Conservation (phyloP, 345 rosid species). For the Eucalyptus sideroxylon region DNA sequence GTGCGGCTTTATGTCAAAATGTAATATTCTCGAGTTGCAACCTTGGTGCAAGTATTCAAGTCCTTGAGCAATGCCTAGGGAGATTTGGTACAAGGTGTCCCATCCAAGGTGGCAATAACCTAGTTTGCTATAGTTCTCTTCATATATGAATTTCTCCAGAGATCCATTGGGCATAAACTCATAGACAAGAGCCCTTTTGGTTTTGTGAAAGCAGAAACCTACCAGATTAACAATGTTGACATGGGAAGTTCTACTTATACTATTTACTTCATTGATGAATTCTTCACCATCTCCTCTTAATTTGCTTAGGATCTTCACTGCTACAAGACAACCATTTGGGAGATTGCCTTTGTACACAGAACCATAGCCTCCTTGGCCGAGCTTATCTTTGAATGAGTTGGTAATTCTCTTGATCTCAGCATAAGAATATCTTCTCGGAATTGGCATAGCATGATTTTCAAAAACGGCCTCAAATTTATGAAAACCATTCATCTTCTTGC, state of each 20-base stretch:
- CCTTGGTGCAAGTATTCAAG: neutral
- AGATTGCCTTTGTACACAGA: conserved; percentile 16
- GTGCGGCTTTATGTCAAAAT: neutral
- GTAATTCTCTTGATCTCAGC: conserved; percentile 13
- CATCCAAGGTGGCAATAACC: neutral
- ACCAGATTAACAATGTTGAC: conserved; percentile 15
- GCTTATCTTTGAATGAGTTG: conserved; percentile 2
- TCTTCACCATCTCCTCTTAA: conserved; percentile 31
- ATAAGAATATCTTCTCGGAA: conserved; percentile 3
- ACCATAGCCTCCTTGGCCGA: conserved; percentile 27
- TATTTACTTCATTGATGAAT: conserved; percentile 29
- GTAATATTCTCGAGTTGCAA: neutral
- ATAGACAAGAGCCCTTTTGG: neutral
- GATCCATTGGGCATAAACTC: conserved; percentile 24
- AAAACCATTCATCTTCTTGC: neutral
- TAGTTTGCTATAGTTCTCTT: neutral
- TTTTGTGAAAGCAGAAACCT: conserved; percentile 11
- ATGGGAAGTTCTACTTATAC: conserved; percentile 48
- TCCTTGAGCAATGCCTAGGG: neutral
- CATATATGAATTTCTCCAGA: conserved; percentile 11
- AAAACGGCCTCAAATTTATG: neutral
- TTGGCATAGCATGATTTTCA: neutral
- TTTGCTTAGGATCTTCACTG: conserved; percentile 17
- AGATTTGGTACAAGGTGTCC: conserved; percentile 4
- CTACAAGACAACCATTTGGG: conserved; percentile 13